Evolutionary conservation across 805 yeast genomes (phyloP), one percentile per base, ranked within the genome.

Genomic region (Pichia cabralensis): DNA sequence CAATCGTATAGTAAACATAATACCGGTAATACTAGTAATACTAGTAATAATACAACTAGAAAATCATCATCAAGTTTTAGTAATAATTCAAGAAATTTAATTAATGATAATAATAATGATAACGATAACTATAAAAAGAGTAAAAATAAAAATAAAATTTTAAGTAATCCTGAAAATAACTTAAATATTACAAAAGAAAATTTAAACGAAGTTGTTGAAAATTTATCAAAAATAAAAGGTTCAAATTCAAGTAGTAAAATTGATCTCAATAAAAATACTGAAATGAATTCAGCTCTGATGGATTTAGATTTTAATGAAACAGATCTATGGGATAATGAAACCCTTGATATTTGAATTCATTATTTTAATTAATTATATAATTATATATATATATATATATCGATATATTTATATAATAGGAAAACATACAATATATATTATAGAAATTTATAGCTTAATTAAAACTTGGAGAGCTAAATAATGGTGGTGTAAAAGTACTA

Each of bases 1-100:
- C 53, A 50, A 30, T 43, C 52, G 6, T 53, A 54, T 30, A 52
- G 55, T 12, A 45, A 49, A 22, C 53, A 47, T 31, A 30, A 41
- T 5, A 37, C 29, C 5, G 8, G 14, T 30, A 19, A 17, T 19
- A 7, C 19, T 17, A 18, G 17, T n/a, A 14, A 20, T 15, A 20
- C 21, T 12, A 21, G 7, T 15, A 30, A 23, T 7, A 19, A 13
- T 17, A 25, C n/a, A n/a, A n/a, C n/a, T n/a, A n/a, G n/a, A n/a
- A n/a, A n/a, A n/a, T n/a, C n/a, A n/a, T n/a, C n/a, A n/a, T n/a
- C n/a, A n/a, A n/a, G n/a, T n/a, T n/a, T n/a, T n/a, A n/a, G n/a
- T n/a, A n/a, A n/a, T n/a, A n/a, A 12, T 8, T 3, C 14, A 12
- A 12, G 6, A 6, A 22, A 4, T 22, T 22, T 4, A 9, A n/a